These are phyloP conservation scores for Botrytis byssoidea DNA, from an alignment of 2,329 filamentous ascomycete species.

Conservation along the genomic window DNA sequence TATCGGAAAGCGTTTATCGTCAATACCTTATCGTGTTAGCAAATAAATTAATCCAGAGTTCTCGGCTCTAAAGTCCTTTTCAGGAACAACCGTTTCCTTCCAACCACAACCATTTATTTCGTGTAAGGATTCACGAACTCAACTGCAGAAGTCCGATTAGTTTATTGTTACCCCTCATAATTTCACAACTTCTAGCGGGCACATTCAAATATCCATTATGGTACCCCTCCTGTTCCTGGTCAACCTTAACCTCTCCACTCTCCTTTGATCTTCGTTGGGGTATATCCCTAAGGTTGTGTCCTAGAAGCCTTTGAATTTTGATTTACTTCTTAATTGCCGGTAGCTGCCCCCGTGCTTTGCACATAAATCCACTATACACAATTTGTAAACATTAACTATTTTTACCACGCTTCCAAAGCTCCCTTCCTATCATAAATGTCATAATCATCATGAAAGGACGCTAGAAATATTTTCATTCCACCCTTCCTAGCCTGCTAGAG, in stretches of 20 bases:
- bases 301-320: constrained; percentile 43
- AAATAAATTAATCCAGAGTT: not conserved
- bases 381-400: not conserved
- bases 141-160: constrained; percentile 40
- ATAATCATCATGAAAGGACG: rapidly evolving
- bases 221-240: constrained; percentile 40
- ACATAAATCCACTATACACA: not conserved
- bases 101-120: not conserved
- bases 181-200: constrained; percentile 36
- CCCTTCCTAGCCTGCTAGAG: not conserved
- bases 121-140: not conserved
- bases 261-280: constrained; percentile 44
- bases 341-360: constrained; percentile 29
- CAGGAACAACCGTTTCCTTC: not conserved
- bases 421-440: not conserved
- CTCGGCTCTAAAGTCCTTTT: not conserved
- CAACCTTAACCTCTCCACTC: constrained; percentile 38
- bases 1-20: not conserved
- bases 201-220: constrained; percentile 26
- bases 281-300: constrained; percentile 47
- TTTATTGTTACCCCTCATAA: constrained; percentile 46
- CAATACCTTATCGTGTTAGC: not conserved
- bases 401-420: not conserved
- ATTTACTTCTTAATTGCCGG: constrained; percentile 39
- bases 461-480: not conserved